These are phyloP conservation scores for Peniophora sp. DNA, from an alignment of 1,284 basidiomycete species.

Conservation along the genomic window DNA sequence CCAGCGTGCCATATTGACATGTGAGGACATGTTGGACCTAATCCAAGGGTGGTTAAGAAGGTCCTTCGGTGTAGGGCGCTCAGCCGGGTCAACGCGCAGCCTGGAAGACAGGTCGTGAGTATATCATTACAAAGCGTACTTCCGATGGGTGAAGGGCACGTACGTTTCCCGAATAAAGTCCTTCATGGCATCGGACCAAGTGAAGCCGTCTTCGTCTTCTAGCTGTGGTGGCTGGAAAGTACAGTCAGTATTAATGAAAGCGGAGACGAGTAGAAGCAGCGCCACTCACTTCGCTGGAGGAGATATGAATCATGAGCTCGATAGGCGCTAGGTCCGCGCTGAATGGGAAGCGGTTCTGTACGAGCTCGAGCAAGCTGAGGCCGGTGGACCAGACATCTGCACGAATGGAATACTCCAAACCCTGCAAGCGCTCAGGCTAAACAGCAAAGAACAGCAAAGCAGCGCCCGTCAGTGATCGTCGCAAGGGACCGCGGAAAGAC, in stretches of 20 bases:
- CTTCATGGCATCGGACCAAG: constrained; percentile 85
- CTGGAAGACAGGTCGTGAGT: constrained; percentile 13
- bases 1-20: constrained; percentile 87
- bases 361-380: constrained; percentile 87
- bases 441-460: neutral
- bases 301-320: constrained; percentile 90
- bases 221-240: constrained; percentile 68
- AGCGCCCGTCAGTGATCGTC: constrained; percentile 3
- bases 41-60: constrained; percentile 90
- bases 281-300: constrained; percentile 51
- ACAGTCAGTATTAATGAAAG: constrained; percentile 1
- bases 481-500: neutral
- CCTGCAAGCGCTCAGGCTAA: constrained; percentile 89
- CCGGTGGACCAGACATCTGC: constrained; percentile 99
- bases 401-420: constrained; percentile 84
- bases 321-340: constrained; percentile 88
- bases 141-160: constrained; percentile 21
- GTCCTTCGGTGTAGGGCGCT: constrained; percentile 79
- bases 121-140: constrained; percentile 3
- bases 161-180: constrained; percentile 88
- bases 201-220: constrained; percentile 62
- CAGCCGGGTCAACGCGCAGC: constrained; percentile 25
- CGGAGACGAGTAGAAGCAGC: constrained; percentile 9
- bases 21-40: constrained; percentile 66
- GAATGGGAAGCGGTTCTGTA: constrained; percentile 93